These are phyloP conservation scores for Dioscorea dumetorum DNA, from an alignment of 106 monocot genomes.

Conservation along the genomic window DNA sequence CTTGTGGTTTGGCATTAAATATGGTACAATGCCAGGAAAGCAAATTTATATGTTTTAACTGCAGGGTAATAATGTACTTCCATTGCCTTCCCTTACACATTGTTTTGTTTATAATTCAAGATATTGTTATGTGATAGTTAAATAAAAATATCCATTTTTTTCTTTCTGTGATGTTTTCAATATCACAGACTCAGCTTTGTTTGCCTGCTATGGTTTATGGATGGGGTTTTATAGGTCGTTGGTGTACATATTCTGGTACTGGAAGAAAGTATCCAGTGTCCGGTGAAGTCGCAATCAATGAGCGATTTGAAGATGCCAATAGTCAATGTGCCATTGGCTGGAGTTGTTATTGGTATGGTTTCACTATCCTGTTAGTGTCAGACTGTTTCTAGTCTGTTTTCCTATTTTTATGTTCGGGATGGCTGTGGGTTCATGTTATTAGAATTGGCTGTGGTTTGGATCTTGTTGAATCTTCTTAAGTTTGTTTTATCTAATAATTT, in stretches of 20 bases:
- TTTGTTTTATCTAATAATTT: neutral
- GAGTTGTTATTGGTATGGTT: slow-evolving; percentile 69
- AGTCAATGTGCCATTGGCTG: slow-evolving; percentile 51
- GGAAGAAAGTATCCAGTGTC: slow-evolving; percentile 15
- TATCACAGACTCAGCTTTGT: neutral
- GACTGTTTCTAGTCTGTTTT: too few relatives aligned
- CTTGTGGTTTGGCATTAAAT: slow-evolving; percentile 33
- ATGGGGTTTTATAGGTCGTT: slow-evolving; percentile 37
- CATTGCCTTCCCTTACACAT: neutral
- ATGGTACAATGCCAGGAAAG: slow-evolving; percentile 7
- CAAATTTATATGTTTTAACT: slow-evolving; percentile 22
- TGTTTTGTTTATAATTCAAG: neutral
- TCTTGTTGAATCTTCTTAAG: neutral
- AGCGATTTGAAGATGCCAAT: slow-evolving; percentile 6
- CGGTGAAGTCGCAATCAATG: neutral
- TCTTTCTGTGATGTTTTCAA: neutral
- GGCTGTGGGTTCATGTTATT: neutral
- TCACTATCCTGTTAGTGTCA: neutral
- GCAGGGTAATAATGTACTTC: slow-evolving; percentile 51
- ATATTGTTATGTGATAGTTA: neutral
- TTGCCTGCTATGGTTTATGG: neutral
- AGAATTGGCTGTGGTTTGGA: neutral
- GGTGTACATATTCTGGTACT: slow-evolving; percentile 39
- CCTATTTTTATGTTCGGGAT: neutral
- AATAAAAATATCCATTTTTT: neutral